Percentiles rank a stretch among this genome's conserved stretches.
phyloP scores from a whole-genome alignment of 345 rosid species.

The Bruguiera gymnorhiza region DNA sequence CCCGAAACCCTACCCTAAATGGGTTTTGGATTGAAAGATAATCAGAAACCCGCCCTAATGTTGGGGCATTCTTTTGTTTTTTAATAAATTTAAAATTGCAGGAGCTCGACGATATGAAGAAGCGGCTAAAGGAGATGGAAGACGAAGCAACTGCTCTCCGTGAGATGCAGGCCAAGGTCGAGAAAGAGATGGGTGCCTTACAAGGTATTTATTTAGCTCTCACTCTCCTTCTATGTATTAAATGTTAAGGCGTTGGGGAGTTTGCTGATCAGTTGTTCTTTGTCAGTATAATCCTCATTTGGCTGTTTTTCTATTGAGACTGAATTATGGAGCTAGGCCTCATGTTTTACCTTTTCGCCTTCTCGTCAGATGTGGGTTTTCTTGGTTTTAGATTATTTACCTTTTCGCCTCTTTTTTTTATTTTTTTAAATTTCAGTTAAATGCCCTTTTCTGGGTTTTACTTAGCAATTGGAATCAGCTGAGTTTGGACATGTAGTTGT shows the following conservation, averaged over 20 bases:
- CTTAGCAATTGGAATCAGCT: too few species aligned
- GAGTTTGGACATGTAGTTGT: too few species aligned
- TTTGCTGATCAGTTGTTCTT: neutral
- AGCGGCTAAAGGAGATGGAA: slow-evolving; percentile 23
- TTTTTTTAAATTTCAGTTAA: too few species aligned
- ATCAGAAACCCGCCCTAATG: neutral
- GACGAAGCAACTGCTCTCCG: slow-evolving; percentile 25
- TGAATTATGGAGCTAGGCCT: too few species aligned
- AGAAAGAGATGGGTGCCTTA: slow-evolving; percentile 20
- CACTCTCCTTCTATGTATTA: neutral
- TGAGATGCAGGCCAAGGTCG: slow-evolving; percentile 25
- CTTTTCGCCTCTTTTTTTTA: too few species aligned
- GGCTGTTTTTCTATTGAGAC: too few species aligned
- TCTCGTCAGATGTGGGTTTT: too few species aligned
- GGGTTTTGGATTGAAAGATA: neutral
- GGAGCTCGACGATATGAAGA: slow-evolving; percentile 26
- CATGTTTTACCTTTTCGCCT: too few species aligned
- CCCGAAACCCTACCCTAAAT: neutral
- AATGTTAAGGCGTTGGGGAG: neutral
- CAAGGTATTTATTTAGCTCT: slow-evolving; percentile 3
- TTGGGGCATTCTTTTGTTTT: neutral
- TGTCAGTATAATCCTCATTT: neutral
- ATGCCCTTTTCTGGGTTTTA: too few species aligned
- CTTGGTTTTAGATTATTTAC: too few species aligned
- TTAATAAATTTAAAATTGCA: neutral